Evolutionary conservation across 192 early-diverging fungal species (phyloP), one percentile per base, ranked within the genome.

Genomic region (Phycomyces nitens): DNA sequence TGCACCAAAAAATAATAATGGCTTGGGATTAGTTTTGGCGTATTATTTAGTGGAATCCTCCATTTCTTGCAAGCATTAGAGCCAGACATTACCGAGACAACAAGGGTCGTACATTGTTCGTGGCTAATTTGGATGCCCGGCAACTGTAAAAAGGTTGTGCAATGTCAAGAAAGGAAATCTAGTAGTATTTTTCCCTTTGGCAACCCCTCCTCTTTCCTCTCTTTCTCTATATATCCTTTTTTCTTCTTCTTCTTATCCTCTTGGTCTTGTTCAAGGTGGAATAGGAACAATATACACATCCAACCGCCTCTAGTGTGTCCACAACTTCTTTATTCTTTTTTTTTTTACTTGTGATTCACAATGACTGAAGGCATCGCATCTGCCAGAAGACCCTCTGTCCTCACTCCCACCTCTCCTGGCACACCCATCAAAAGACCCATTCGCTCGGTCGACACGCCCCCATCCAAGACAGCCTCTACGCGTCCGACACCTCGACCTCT

Each of bases 321-420:
- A 7, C 7, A 34, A 34, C 7, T 34, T 34, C 29, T 34, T 11
- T 47, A 3, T 11, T 11, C 44, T 47, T 47, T 47, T 11, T 47
- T 14, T 11, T 18, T 47, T 2, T 1, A 6, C 11, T 14, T 11
- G 3, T 47, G 44, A 14, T 47, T 14, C 44, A 3, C 12, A 18
- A 47, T 47, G 44, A 47, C 44, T 3, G 44, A 47, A 47, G 18
- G 44, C 44, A 47, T 47, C 44, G 44, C 44, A 47, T 47, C 44
- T 47, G 44, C 44, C 44, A 47, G 18, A 47, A 47, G 44, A 11
- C 29, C 29, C 29, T 34, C 29, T 34, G 44, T 47, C 44, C 18
- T 18, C 11, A 47, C 18, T 3, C 12, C 44, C 15, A 47, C 44
- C 18, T 18, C 44, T 47, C 44, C 44, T 7, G 44, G 44, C 3